Evolutionary conservation across 345 rosid species (phyloP).

Genomic region (Eucalyptus regnans): DNA sequence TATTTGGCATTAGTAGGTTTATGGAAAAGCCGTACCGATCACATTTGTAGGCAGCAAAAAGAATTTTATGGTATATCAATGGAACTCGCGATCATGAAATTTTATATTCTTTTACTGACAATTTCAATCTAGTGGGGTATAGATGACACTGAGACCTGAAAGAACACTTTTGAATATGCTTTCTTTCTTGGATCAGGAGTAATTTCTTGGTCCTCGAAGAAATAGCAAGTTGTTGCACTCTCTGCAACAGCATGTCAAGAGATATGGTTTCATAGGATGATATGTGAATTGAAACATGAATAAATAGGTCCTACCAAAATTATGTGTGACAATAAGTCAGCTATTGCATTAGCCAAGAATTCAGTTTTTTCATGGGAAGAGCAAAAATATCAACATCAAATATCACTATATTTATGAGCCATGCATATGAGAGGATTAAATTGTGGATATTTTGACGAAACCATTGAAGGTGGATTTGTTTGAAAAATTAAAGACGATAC

Average conservation of each 20-base stretch:
- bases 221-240: background rate
- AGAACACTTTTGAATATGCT: background rate
- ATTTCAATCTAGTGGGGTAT: background rate
- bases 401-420: background rate
- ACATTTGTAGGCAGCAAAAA: background rate
- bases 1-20: background rate
- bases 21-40: background rate
- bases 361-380: background rate
- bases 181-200: background rate
- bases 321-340: background rate
- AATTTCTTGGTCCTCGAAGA: background rate
- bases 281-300: background rate
- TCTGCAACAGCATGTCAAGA: background rate
- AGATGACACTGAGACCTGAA: accelerated
- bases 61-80: background rate
- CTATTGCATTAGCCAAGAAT: background rate
- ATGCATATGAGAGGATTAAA: background rate
- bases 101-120: background rate
- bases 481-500: background rate
- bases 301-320: background rate
- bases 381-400: background rate
- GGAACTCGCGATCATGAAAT: background rate
- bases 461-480: background rate
- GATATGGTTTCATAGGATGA: background rate
- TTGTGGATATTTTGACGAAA: background rate